Percentiles rank a stretch among this genome's conserved stretches.
phyloP scores from a whole-genome alignment of 805 yeast species.

The Candida vaughaniae region DNA sequence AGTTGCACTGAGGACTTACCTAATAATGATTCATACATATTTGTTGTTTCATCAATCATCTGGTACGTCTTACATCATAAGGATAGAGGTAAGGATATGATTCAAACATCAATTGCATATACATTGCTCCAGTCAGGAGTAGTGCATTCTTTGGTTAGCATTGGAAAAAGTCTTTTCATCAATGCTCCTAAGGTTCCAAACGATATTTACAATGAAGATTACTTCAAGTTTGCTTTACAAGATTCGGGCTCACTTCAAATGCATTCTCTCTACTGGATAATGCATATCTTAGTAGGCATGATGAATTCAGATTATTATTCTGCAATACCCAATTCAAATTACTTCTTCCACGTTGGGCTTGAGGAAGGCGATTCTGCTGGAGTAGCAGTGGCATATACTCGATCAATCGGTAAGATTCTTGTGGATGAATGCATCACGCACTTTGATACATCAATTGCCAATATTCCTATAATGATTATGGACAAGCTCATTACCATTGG shows the following conservation, averaged over 20 bases:
- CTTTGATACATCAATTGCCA: neutral
- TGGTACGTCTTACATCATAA: conserved; percentile 36
- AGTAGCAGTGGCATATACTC: conserved; percentile 21
- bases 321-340: conserved; percentile 37
- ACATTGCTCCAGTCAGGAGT: conserved; percentile 55
- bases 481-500: conserved; percentile 47
- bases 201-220: neutral
- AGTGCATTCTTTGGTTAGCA: conserved; percentile 28
- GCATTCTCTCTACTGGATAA: conserved; percentile 20
- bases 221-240: neutral
- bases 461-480: conserved; percentile 33
- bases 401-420: conserved; percentile 17
- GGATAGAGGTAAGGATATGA: conserved; percentile 21
- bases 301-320: conserved; percentile 37
- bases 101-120: conserved; percentile 43
- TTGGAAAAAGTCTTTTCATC: neutral
- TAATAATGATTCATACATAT: conserved; percentile 24
- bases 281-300: conserved; percentile 44
- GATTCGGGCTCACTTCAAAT: conserved; percentile 40
- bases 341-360: conserved; percentile 16
- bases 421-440: neutral
- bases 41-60: conserved; percentile 35
- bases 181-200: neutral
- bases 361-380: neutral
- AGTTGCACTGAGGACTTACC: conserved; percentile 16